These are phyloP conservation scores for Trichosporon sp. DNA, from an alignment of 1,284 basidiomycete species.

Conservation along the genomic window DNA sequence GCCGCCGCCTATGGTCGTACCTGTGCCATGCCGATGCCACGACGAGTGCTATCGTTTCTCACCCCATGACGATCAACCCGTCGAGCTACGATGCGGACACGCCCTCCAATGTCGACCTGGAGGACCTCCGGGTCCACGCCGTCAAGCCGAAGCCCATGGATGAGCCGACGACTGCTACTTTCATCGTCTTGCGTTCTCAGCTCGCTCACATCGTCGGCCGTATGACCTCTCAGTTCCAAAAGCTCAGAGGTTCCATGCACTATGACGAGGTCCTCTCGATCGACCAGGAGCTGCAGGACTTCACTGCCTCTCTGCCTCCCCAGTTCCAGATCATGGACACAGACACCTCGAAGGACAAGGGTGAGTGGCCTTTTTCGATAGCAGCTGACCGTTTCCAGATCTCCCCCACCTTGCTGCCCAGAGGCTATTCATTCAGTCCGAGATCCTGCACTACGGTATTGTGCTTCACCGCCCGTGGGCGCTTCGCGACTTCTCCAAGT, in stretches of 20 bases:
- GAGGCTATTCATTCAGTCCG: constrained; percentile 47
- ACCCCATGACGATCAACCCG: constrained; percentile 61
- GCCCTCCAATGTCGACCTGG: constrained; percentile 75
- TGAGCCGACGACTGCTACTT: constrained; percentile 71
- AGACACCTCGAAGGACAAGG: constrained; percentile 34
- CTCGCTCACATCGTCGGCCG: constrained; percentile 69
- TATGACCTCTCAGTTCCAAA: constrained; percentile 88
- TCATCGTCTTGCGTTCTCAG: constrained; percentile 76
- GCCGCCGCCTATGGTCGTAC: constrained; percentile 87
- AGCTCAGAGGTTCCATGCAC: constrained; percentile 66
- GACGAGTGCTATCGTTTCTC: constrained; percentile 81
- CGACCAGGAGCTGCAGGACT: constrained; percentile 76
- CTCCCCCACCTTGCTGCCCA: constrained; percentile 42
- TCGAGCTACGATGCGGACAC: constrained; percentile 41
- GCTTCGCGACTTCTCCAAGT: constrained; percentile 34
- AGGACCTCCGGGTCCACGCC: constrained; percentile 39
- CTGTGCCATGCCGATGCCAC: constrained; percentile 81
- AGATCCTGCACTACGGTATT: constrained; percentile 45
- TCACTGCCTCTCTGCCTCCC: constrained; percentile 68
- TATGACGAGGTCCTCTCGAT: constrained; percentile 77
- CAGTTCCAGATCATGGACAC: constrained; percentile 30
- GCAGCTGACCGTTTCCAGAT: constrained; percentile 15
- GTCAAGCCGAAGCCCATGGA: constrained; percentile 41
- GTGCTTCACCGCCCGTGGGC: constrained; percentile 49
- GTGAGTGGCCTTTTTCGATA: constrained; percentile 22